These are phyloP conservation scores for Leishmania turanica DNA, from an alignment of 208 protist species.

Conservation along the genomic window DNA sequence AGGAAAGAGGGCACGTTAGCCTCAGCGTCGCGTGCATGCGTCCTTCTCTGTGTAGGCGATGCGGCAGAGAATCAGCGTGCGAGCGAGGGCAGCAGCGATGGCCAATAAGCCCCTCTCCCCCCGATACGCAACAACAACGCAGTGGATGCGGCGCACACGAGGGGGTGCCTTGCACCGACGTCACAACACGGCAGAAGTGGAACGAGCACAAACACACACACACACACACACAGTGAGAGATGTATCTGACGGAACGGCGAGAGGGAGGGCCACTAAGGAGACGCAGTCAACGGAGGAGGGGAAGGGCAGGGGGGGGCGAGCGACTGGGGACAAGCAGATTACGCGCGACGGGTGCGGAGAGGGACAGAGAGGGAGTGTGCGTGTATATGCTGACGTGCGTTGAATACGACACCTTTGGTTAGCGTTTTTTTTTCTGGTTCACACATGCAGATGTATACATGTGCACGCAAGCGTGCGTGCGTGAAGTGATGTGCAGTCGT, in stretches of 20 bases:
- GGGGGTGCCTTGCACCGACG: background rate
- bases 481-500: background rate
- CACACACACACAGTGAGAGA: background rate
- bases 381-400: background rate
- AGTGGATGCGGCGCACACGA: background rate
- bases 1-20: background rate
- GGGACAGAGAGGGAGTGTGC: background rate
- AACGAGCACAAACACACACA: no score
- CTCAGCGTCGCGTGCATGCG: no score
- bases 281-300: background rate
- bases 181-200: background rate
- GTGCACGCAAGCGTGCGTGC: background rate
- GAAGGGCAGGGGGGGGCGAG: background rate
- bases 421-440: background rate
- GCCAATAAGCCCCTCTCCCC: background rate
- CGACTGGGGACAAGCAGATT: background rate
- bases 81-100: background rate
- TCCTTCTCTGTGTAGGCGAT: background rate
- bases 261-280: background rate
- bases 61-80: background rate
- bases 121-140: background rate
- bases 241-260: background rate
- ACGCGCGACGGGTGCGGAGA: background rate
- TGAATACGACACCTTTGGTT: conserved; percentile 1
- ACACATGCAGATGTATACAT: no score